Base-by-base conservation (phyloP, 2,329 filamentous ascomycete species). In the Colletotrichum viniferum region DNA sequence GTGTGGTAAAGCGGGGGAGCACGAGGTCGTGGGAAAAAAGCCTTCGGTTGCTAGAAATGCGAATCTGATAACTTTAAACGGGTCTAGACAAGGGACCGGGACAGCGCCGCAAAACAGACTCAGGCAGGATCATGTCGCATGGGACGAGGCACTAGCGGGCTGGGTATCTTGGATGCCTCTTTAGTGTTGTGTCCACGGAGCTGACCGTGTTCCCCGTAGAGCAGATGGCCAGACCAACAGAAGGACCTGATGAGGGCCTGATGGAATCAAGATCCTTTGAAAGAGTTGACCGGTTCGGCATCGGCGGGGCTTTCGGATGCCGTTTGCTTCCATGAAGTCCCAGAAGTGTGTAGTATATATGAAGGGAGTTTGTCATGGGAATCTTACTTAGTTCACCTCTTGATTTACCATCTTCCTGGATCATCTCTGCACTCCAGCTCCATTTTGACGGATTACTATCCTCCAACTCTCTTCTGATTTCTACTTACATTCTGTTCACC, bases 1-100 rank as follows among this genome's bases (percentile, higher is more conserved):
- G 16, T 10, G 36, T 56, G 52, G 34, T 26, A 55, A 30, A 72
- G 56, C 63, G 32, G 63, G 56, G 24, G 24, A 67, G 64, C 38
- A 68, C 63, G 43, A 68, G 56, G 43, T 62, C 21, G 36, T n/a
- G 56, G 66, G 13, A 14, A 16, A 52, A 48, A 30, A 68, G 30
- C 55, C 38, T 58, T 52, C 18, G 4, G 13, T 48, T 52, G 56
- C 26, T 69, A 32, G 18, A 36, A 58, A n/a, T 48, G 60, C 60
- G 65, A 71, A 76, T 76, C 74, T 69, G 65, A 76, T 76, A 76
- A 71, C 74, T 71, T 34, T 71, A 56, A 70, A 66, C 61, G 24
- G 36, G 65, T 26, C 60, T 56, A 10, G 34, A 18, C 28, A n/a
- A 28, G 36, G 63, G 26, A 4, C 26, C 3, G 28, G 18, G 32